Base-by-base conservation (phyloP, 75 land plant species). In the Picea glauca region DNA sequence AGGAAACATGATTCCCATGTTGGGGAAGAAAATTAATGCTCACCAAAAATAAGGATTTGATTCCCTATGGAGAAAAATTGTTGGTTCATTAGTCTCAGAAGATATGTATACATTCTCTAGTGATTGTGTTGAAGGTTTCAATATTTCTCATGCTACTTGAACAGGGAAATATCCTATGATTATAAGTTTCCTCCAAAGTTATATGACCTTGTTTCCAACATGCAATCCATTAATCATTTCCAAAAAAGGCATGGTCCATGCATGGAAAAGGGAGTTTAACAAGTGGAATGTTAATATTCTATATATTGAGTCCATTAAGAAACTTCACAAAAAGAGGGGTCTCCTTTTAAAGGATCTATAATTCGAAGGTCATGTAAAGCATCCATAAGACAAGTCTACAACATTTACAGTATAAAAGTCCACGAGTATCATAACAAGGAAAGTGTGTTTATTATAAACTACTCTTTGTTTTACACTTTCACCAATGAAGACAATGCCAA, bases 101-200 rank as follows among this genome's bases (percentile, higher is more conserved):
- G 76, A 89, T 0, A 59, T 88, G 79, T n/a, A 72, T 2, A 13
- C 58, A 11, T 15, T 74, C 1, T 35, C 38, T 2, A 35, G 38
- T 13, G 75, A 78, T 54, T 87, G 81, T 6, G 72, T 59, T 43
- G 97, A 95, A 35, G 99, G 99, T 46, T 97, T 98, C 80, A 90
- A 90, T 5, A 79, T 97, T 13, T 88, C 99, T 70, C 99, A 97
- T 84, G 72, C 99, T 74, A 98, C 99, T 6, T 98, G 99, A 75
- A 90, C 99, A 62, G 99, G 99, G 23, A 97, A 97, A 66, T 88
- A 98, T 20, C 83, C 93, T 62, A 86, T 89, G 31, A 78, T 92
- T 40, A 91, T 97, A 40, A 82, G 91, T 58, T 97, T 97, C 78
- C 85, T 94, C 15, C 76, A 81, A 40, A 94, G 95, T 76, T 94